Percentiles rank a stretch among this genome's conserved stretches.
phyloP scores from a whole-genome alignment of 108 stramenopile genomes.

The Fragilaria radians region DNA sequence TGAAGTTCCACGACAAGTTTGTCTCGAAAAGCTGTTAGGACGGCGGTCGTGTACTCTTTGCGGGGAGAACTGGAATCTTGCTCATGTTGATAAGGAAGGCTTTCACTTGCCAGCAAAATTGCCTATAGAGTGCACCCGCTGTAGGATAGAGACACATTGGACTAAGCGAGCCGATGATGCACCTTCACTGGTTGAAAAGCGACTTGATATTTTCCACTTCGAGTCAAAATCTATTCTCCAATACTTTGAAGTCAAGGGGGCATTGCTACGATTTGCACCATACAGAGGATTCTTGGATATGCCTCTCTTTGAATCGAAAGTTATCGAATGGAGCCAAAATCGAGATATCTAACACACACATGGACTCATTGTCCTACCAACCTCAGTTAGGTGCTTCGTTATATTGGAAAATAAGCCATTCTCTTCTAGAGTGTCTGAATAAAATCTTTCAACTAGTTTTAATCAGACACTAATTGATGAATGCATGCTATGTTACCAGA shows the following conservation, averaged over 20 bases:
- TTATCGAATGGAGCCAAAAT: conserved; percentile 22
- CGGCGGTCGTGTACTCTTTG: conserved; percentile 60
- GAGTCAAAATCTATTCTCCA: conserved; percentile 57
- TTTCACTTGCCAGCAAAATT: conserved; percentile 61
- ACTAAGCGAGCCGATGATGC: conserved; percentile 61
- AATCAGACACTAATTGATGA: no score
- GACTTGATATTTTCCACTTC: conserved; percentile 48
- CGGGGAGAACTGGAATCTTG: conserved; percentile 44
- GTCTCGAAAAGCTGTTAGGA: conserved; percentile 62
- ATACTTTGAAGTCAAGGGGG: conserved; percentile 29
- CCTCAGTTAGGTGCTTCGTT: no score
- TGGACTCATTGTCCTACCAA: no score
- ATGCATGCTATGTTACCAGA: no score
- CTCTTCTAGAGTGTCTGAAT: no score
- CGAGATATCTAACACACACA: no score
- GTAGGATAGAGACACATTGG: conserved; percentile 27
- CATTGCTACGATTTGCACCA: conserved; percentile 45
- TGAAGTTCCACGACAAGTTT: conserved; percentile 67
- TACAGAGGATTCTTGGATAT: conserved; percentile 61
- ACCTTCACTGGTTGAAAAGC: conserved; percentile 31
- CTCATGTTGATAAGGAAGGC: conserved; percentile 45
- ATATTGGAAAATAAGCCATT: no score
- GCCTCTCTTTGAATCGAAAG: conserved; percentile 9
- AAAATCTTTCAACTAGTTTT: no score
- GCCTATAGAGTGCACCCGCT: conserved; percentile 16